Conservation (phyloP, 2,329 filamentous ascomycete species). For the Fonsecaea monophora region DNA sequence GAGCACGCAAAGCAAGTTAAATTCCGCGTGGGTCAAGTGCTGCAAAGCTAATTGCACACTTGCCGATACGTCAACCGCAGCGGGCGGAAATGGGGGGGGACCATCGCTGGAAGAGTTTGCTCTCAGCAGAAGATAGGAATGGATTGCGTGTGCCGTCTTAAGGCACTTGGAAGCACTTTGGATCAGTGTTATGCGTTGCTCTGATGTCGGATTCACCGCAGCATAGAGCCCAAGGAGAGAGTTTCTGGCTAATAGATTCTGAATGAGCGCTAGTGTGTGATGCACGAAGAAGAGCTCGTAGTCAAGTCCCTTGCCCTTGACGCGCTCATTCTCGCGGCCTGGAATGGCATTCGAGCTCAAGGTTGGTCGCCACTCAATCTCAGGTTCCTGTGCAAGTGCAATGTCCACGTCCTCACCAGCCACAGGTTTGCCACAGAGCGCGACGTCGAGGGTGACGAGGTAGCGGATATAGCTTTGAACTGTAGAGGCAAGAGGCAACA, state of each 20-base stretch:
- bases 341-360: constrained; percentile 67
- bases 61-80: constrained; percentile 55
- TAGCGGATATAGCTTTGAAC: constrained; percentile 83
- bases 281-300: constrained; percentile 83
- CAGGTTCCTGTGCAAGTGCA: constrained; percentile 70
- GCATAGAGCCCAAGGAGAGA: constrained; percentile 77
- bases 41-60: constrained; percentile 52
- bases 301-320: constrained; percentile 75
- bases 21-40: constrained; percentile 78
- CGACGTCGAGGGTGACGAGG: constrained; percentile 76
- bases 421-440: constrained; percentile 65
- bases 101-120: constrained; percentile 60
- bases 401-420: constrained; percentile 71
- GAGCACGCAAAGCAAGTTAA: constrained; percentile 84
- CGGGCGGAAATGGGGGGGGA: constrained; percentile 35
- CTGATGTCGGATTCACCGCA: constrained; percentile 64
- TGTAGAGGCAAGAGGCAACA: constrained; percentile 72
- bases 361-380: constrained; percentile 81
- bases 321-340: constrained; percentile 68
- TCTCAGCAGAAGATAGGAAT: constrained; percentile 65
- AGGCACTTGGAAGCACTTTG: constrained; percentile 77
- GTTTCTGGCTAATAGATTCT: constrained; percentile 74
- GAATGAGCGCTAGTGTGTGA: constrained; percentile 75
- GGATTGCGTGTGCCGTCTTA: constrained; percentile 78
- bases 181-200: constrained; percentile 74